Evolutionary conservation across 441 rosid genomes (phyloP), one percentile per base, ranked within the genome.

Genomic region (Pelargonium myrrhifolium): DNA sequence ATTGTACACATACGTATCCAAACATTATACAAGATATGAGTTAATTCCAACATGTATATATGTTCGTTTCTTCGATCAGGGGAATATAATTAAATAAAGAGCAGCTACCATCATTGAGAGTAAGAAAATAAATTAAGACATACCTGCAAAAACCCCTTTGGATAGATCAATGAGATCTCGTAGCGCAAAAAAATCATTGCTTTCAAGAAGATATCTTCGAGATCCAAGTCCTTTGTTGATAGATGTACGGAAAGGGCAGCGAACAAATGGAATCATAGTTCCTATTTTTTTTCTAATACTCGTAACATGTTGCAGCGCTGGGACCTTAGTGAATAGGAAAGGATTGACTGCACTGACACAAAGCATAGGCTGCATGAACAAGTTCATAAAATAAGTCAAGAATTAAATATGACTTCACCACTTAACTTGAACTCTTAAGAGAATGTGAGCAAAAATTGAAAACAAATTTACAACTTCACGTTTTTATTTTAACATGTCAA

Each of bases 291-390:
- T 94, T 82, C 93, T 79, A 70, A 85, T 71, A 76, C 72, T 76
- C 90, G 81, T 87, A 60, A 92, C 82, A 55, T 90, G 96, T 62
- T 84, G 83, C 70, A 94, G 84, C 24, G 94, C 88, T 72, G 98
- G 97, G 71, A 94, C 92, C 84, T 82, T 94, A 2, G 97, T 81
- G 77, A 86, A 92, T 65, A 92, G 79, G 73, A 87, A 81, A 67
- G 99, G 98, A 80, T 92, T 94, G 53, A 94, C 96, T 3, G 98
- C 98, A 81, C 98, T 89, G 22, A 90, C 94, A 75, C 99, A 94
- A 67, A 94, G 99, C 98, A 94, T 83, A 65, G 98, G 96, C 98
- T 94, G 94, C 89, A 83, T 70, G 51, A 73, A 5, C 76, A 66
- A 74, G 62, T 67, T 64, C 49, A 58, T 64, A 35, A n/a, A n/a